Evolutionary conservation across 805 yeast species (phyloP).

Genomic region (Saturnispora kantuleensis): DNA sequence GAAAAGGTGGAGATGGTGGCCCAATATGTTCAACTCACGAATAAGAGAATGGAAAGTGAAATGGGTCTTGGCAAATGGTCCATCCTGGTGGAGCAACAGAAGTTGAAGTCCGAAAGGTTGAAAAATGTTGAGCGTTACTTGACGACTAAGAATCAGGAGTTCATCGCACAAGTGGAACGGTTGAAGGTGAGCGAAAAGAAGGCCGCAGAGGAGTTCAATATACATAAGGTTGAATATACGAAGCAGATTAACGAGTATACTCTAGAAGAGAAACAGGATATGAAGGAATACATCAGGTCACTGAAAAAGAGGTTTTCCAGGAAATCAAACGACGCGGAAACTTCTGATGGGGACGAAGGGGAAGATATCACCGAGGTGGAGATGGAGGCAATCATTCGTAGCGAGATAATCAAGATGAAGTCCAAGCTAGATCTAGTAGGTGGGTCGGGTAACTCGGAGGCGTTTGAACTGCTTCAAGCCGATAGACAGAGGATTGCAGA

Average conservation of each 20-base stretch:
- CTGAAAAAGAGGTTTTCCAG: conserved; percentile 23
- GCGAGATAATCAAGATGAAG: conserved; percentile 32
- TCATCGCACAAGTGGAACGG: not conserved
- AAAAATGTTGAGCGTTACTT: not conserved
- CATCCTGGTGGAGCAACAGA: not conserved
- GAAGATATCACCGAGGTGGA: conserved; percentile 17
- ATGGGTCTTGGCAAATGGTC: not conserved
- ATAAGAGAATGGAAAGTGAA: not conserved
- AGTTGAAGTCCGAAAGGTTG: not conserved
- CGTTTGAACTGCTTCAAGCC: conserved; percentile 25
- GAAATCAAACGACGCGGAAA: not conserved
- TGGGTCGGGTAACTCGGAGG: conserved; percentile 21
- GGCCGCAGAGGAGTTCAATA: conserved; percentile 1
- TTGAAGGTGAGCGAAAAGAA: not conserved
- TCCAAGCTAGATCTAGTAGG: conserved; percentile 29
- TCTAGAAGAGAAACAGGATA: conserved; percentile 32
- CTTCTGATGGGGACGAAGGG: conserved; percentile 19
- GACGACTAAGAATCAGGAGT: not conserved
- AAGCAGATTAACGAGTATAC: conserved; percentile 27
- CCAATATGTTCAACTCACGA: not conserved
- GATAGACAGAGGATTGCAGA: conserved; percentile 31
- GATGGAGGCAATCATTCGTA: conserved; percentile 20
- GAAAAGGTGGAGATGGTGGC: not conserved
- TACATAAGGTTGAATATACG: conserved; percentile 17
- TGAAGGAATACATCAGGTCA: conserved; percentile 26